These are phyloP conservation scores for Nematodospora anomalae DNA, from an alignment of 1,139 yeast species.

Conservation along the genomic window DNA sequence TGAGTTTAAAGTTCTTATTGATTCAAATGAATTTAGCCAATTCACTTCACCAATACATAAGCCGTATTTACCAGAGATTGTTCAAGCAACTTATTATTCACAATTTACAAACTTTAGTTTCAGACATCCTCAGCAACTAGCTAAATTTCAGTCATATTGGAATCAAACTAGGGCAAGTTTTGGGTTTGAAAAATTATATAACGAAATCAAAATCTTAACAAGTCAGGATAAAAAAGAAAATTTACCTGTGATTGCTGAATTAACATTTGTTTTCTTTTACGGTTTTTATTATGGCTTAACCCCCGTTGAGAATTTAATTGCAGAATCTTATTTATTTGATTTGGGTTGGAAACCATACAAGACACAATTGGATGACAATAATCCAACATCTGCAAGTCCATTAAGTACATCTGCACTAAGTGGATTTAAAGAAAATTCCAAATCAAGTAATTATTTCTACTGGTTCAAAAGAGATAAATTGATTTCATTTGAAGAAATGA, in stretches of 20 bases:
- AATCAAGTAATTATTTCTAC: constrained; percentile 24
- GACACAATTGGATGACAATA: constrained; percentile 14
- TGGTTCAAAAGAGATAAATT: constrained; percentile 41
- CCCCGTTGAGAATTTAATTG: constrained; percentile 48
- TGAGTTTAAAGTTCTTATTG: constrained; percentile 27
- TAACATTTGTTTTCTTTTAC: constrained; percentile 53
- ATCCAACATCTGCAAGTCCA: constrained; percentile 2
- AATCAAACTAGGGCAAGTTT: constrained; percentile 46
- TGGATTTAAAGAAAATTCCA: constrained; percentile 10
- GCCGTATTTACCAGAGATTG: constrained; percentile 39
- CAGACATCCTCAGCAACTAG: constrained; percentile 42
- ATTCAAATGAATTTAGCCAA: constrained; percentile 28
- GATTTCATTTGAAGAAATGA: constrained; percentile 18
- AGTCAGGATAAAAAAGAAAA: constrained; percentile 22
- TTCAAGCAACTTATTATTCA: constrained; percentile 25
- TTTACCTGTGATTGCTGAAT: constrained; percentile 28
- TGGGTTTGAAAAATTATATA: constrained; percentile 35
- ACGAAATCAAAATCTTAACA: constrained; percentile 30
- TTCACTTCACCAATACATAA: constrained; percentile 34
- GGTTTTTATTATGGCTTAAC: constrained; percentile 61
- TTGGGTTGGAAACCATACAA: constrained; percentile 49
- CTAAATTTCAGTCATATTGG: constrained; percentile 47
- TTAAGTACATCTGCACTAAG: constrained; percentile 6
- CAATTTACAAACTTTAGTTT: constrained; percentile 19
- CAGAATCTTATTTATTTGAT: constrained; percentile 41